Evolutionary conservation across 1,284 basidiomycete species (phyloP).

Genomic region (Sporisorium scitamineum): DNA sequence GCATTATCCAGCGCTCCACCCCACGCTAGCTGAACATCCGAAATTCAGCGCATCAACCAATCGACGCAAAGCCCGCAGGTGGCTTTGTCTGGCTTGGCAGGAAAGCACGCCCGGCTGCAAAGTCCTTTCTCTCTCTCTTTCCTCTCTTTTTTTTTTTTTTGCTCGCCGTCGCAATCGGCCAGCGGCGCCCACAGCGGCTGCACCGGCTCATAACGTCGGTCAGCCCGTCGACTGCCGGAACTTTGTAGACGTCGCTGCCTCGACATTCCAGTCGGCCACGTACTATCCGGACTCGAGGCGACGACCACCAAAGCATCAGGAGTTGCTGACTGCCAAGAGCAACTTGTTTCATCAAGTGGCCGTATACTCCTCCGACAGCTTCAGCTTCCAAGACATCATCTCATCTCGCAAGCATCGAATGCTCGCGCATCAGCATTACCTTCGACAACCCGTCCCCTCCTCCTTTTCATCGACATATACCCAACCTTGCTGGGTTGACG

Average conservation of each 20-base stretch:
- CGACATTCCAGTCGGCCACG: background rate
- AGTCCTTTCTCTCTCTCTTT: slow-evolving; percentile 11
- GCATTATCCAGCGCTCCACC: slow-evolving; percentile 21
- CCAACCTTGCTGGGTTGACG: slow-evolving; percentile 22
- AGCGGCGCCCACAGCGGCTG: background rate
- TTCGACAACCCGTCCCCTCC: background rate
- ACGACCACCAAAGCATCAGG: background rate
- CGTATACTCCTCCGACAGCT: background rate
- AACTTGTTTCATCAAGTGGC: background rate
- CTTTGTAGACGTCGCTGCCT: background rate
- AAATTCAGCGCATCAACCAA: background rate
- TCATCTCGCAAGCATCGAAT: background rate
- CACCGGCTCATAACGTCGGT: background rate
- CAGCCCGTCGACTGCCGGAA: background rate
- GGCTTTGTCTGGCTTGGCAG: background rate
- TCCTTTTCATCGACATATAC: slow-evolving; percentile 5
- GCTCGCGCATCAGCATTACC: background rate
- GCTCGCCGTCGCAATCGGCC: slow-evolving; percentile 19
- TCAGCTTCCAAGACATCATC: background rate
- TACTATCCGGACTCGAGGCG: background rate
- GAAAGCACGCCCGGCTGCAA: background rate
- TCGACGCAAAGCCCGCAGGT: background rate
- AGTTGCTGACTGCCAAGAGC: background rate
- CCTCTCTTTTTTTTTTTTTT: background rate
- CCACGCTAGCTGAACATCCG: slow-evolving; percentile 8